phyloP scores from a whole-genome alignment of 257 asterid species.

The Capsicum rhomboideum region DNA sequence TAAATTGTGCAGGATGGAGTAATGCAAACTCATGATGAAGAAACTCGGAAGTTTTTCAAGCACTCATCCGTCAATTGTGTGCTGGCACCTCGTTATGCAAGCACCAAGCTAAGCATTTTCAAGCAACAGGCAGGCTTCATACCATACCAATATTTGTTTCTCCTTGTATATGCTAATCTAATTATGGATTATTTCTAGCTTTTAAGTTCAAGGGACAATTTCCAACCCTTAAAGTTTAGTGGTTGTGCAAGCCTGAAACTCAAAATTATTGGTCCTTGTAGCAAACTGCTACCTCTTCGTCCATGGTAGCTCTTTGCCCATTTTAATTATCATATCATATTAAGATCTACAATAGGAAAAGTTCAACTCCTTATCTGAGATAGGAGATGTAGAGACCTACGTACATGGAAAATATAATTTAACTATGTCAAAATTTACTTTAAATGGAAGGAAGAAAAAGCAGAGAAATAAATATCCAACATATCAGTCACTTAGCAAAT shows the following conservation, averaged over 20 bases:
- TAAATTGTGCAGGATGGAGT: constrained; percentile 64
- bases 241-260: background rate
- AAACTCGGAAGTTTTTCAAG: constrained; percentile 84
- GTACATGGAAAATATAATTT: background rate
- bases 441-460: background rate
- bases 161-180: background rate
- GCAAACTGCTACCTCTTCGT: background rate
- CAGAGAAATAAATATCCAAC: background rate
- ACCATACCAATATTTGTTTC: constrained; percentile 10
- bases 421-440: background rate
- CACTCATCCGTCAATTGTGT: constrained; percentile 88
- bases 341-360: background rate
- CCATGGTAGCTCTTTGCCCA: background rate
- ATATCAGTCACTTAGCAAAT: background rate
- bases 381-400: background rate
- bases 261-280: background rate
- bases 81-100: constrained; percentile 87
- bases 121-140: constrained; percentile 86
- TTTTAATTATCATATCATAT: background rate
- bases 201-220: background rate
- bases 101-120: constrained; percentile 98
- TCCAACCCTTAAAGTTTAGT: background rate
- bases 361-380: background rate
- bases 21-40: constrained; percentile 97
- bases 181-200: background rate